Evolutionary conservation across 495 filamentous ascomycete genomes (phyloP), one percentile per base, ranked within the genome.

Genomic region (Hypoxylon fragiforme): DNA sequence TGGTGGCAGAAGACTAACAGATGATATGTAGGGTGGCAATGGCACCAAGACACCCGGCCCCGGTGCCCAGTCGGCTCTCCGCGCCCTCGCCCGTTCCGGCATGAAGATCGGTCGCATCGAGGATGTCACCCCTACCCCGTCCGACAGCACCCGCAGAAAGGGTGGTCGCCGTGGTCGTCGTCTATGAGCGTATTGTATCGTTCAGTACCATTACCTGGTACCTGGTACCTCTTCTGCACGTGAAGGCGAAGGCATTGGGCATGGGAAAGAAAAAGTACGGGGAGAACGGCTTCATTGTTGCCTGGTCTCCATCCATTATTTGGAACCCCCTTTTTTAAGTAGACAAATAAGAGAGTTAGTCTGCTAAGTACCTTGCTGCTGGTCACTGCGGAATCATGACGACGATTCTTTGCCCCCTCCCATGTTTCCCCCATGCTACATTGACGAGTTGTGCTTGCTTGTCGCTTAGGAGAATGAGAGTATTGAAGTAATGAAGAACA

Each of bases 71-170:
- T 97, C 92, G 58, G 94, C 94, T 72, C 94, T 98, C 80, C 94
- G 94, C 74, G 94, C 94, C 68, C 86, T 98, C 42, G 94, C 94
- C 67, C 94, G 94, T 82, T 87, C 92, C 61, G 95, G 94, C 71
- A 99, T 99, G 94, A 91, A 92, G 80, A 99, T 99, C 72, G 94
- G 94, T 69, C 85, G 94, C 67, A 99, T 99, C 68, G 94, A 99
- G 86, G 94, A 99, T 76, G 94, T 99, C 53, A 99, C 94, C 62
- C 94, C 94, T 58, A 97, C 94, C 28, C 94, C 94, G 61, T 97
- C 94, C 73, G 94, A 99, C 80, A 92, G 88, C 75, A 99, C 94
- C 64, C 89, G 94, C 76, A 88, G 92, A 76, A 99, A 99, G 87
- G 94, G 94, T 79, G 94, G 94, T 95, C 90, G 94, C 77, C 92